Conservation (phyloP, 495 filamentous ascomycete genomes). For the Viridothelium virens region DNA sequence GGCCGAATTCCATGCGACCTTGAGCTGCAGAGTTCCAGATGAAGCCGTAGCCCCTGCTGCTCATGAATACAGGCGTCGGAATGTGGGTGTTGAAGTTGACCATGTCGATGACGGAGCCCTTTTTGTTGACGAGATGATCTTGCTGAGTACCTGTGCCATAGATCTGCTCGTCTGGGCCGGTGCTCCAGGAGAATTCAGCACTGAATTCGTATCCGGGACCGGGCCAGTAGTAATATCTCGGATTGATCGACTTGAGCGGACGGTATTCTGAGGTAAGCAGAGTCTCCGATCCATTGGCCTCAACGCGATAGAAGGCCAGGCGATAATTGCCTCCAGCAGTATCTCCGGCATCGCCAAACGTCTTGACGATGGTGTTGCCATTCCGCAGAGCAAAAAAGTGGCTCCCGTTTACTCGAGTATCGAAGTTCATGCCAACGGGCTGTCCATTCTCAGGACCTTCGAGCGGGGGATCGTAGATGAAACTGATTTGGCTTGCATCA, state of each 20-base stretch:
- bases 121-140: slow-evolving; percentile 18
- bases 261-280: slow-evolving; percentile 15
- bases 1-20: slow-evolving; percentile 17
- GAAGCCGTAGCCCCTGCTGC: slow-evolving; percentile 17
- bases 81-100: slow-evolving; percentile 20
- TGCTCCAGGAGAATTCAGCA: slow-evolving; percentile 14
- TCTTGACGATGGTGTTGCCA: slow-evolving; percentile 17
- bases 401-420: slow-evolving; percentile 16
- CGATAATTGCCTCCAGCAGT: slow-evolving; percentile 9
- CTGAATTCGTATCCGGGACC: slow-evolving; percentile 17
- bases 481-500: slow-evolving; percentile 18
- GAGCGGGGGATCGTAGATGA: slow-evolving; percentile 18
- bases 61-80: slow-evolving; percentile 18
- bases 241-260: slow-evolving; percentile 13
- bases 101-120: slow-evolving; percentile 17
- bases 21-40: slow-evolving; percentile 18
- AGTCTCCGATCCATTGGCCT: slow-evolving; percentile 12
- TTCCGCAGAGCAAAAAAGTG: slow-evolving; percentile 12
- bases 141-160: slow-evolving; percentile 19
- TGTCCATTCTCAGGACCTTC: slow-evolving; percentile 16
- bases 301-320: slow-evolving; percentile 14
- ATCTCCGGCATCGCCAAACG: slow-evolving; percentile 13
- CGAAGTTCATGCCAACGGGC: slow-evolving; percentile 13
- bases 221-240: slow-evolving; percentile 18
- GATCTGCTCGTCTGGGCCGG: slow-evolving; percentile 18